Evolutionary conservation across 2,329 filamentous ascomycete genomes (phyloP), one percentile per base, ranked within the genome.

Genomic region (Pochonia chlamydosporia): DNA sequence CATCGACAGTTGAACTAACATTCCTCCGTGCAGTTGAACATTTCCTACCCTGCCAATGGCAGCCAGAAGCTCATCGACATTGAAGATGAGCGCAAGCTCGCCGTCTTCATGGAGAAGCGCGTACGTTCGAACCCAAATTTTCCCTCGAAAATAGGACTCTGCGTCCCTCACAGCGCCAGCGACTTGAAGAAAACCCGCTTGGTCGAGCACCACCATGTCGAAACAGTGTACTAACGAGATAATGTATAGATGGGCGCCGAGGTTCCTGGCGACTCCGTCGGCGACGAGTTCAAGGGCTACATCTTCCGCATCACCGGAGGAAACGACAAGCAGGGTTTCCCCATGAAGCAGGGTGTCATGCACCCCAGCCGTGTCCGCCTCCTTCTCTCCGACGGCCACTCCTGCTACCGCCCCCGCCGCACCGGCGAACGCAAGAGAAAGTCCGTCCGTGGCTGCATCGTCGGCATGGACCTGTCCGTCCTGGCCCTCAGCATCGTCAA

Each of bases 251-350:
- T 93, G 89, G 89, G 89, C 69, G 82, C 85, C 67, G 89, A 96
- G 79, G 88, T 99, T 64, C 76, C 87, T 64, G 93, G 87, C 68
- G 95, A 99, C 79, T 87, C 85, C 70, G 82, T 99, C 68, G 93
- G 93, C 69, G 91, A 97, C 71, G 93, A 99, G 79, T 99, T 95
- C 88, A 96, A 96, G 84, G 93, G 93, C 75, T 99, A 99, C 82
- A 85, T 99, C 80, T 90, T 99, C 86, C 87, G 84, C 73, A 97
- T 99, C 81, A 99, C 93, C 67, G 95, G 93, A 70, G 93, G 95
- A 72, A 99, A 99, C 87, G 93, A 99, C 88, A 99, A 99, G 89
- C 95, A 99, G 83, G 93, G 93, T 81, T 99, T 99, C 85, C 93
- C 93, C 65, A 99, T 99, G 93, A 99, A 99, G 90, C 95, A 99